These are phyloP conservation scores for Penstemon eatonii DNA, from an alignment of 257 asterid species.

Conservation along the genomic window DNA sequence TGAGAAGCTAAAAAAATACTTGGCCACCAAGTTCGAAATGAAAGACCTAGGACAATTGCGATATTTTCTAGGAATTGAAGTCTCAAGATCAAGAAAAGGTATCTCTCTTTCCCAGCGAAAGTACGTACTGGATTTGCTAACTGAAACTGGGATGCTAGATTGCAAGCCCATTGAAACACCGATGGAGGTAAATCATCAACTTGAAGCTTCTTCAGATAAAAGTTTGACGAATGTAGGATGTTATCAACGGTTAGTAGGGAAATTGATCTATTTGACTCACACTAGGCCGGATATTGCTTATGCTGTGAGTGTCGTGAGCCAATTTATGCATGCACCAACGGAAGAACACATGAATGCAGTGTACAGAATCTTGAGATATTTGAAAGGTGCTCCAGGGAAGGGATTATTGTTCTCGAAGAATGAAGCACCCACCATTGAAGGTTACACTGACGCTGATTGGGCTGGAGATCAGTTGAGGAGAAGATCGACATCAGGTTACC, in stretches of 20 bases:
- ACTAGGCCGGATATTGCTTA: background rate
- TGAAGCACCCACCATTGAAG: too few relatives aligned
- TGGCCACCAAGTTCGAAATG: background rate
- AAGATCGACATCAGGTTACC: too few relatives aligned
- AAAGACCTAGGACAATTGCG: background rate
- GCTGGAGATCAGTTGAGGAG: too few relatives aligned
- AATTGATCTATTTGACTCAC: background rate
- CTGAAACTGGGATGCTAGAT: background rate
- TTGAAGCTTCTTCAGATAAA: background rate
- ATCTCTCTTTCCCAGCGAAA: background rate
- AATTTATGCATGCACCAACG: background rate
- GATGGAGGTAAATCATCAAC: background rate
- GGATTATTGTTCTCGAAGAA: background rate
- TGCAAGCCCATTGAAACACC: background rate
- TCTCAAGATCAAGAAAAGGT: background rate
- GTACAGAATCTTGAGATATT: background rate
- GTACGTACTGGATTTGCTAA: background rate
- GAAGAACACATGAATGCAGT: background rate
- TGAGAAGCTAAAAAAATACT: background rate
- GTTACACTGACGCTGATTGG: too few relatives aligned
- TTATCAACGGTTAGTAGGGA: background rate
- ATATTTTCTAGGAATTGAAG: background rate
- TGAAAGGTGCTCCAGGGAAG: background rate
- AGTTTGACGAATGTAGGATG: background rate
- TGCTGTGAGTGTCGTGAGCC: background rate